A percentile compares a stretch with the other conserved stretches of the same genome.
Evolutionary conservation across 1,284 basidiomycete genomes (phyloP).

Genomic region (Heterobasidion irregulare): DNA sequence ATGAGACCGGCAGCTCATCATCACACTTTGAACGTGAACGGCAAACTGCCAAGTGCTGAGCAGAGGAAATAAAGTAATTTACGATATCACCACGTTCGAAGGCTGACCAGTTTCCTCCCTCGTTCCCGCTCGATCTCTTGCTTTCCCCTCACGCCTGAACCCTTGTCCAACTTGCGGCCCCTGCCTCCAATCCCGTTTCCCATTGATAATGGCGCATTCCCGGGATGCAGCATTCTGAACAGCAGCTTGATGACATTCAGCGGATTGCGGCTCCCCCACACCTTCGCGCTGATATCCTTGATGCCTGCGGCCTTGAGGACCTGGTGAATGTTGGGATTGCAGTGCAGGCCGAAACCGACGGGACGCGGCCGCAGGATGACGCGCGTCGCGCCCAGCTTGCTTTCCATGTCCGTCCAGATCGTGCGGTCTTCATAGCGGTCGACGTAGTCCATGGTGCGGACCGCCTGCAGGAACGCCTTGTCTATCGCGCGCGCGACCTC

Average conservation of each 20-base stretch:
- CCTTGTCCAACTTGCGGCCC: conserved; percentile 60
- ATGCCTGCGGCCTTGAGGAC: conserved; percentile 91
- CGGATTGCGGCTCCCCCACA: conserved; percentile 87
- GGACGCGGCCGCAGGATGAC: conserved; percentile 85
- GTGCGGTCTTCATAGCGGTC: conserved; percentile 87
- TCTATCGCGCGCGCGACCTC: conserved; percentile 52
- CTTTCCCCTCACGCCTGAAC: conserved; percentile 56
- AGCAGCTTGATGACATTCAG: conserved; percentile 54
- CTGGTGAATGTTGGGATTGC: conserved; percentile 84
- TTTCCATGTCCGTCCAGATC: conserved; percentile 80
- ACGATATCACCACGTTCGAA: conserved; percentile 36
- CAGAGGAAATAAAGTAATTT: not conserved
- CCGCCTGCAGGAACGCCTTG: conserved; percentile 67
- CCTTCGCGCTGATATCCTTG: conserved; percentile 89
- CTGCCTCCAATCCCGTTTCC: conserved; percentile 70
- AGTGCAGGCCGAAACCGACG: conserved; percentile 88
- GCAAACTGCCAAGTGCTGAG: not conserved
- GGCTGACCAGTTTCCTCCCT: conserved; percentile 56
- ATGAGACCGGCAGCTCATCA: not conserved
- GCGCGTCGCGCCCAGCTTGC: conserved; percentile 82
- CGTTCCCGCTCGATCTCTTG: conserved; percentile 63
- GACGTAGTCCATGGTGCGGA: conserved; percentile 86
- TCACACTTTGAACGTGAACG: too few relatives aligned
- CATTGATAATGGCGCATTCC: conserved; percentile 67
- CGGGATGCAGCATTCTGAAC: conserved; percentile 61